Evolutionary conservation across 805 yeast species (phyloP).

Genomic region (Peterozyma xylosa): DNA sequence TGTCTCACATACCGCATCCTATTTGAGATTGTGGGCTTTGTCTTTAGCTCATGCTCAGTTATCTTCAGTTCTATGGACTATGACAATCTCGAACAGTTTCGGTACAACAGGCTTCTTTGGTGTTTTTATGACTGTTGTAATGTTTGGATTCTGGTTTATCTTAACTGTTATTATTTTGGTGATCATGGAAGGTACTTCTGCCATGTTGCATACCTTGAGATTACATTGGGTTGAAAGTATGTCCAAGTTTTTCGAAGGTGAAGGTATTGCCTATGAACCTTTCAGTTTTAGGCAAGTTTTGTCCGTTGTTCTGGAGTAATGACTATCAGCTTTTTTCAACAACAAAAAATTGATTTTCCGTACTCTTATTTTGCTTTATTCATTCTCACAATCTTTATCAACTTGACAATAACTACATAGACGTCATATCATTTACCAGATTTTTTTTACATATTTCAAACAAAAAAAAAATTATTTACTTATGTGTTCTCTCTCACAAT

Average conservation of each 20-base stretch:
- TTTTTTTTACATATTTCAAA: too few species aligned
- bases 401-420: background rate
- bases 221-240: slow-evolving; percentile 80
- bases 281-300: slow-evolving; percentile 37
- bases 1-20: slow-evolving; percentile 76
- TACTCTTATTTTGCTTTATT: background rate
- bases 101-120: slow-evolving; percentile 47
- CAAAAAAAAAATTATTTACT: background rate
- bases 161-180: slow-evolving; percentile 64
- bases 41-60: slow-evolving; percentile 77
- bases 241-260: slow-evolving; percentile 76
- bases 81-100: slow-evolving; percentile 64
- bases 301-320: slow-evolving; percentile 7
- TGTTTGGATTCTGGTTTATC: slow-evolving; percentile 72
- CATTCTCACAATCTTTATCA: background rate
- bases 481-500: background rate
- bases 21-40: slow-evolving; percentile 71
- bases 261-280: slow-evolving; percentile 63
- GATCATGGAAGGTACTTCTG: slow-evolving; percentile 80
- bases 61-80: slow-evolving; percentile 66
- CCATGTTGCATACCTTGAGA: slow-evolving; percentile 72
- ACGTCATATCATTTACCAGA: too few species aligned
- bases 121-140: slow-evolving; percentile 45
- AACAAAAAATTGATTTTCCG: background rate
- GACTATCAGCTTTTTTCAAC: too few species aligned